Conservation (phyloP, 164 flowering plant genomes). For the Aristolochia fimbriata region DNA sequence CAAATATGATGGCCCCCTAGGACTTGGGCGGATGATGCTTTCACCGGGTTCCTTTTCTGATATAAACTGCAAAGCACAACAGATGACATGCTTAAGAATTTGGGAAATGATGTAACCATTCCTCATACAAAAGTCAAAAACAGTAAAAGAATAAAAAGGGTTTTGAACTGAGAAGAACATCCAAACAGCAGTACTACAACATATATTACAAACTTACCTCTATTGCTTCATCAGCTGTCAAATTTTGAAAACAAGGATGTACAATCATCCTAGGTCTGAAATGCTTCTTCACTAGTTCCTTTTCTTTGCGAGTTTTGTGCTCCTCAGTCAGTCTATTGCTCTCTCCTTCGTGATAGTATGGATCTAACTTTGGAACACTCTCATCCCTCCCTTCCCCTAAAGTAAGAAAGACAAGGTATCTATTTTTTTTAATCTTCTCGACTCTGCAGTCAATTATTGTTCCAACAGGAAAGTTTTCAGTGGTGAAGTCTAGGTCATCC, state of each 20-base stretch:
- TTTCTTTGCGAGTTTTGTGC: slow-evolving; percentile 75
- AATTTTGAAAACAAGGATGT: slow-evolving; percentile 89
- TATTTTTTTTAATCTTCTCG: slow-evolving; percentile 52
- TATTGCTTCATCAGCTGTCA: slow-evolving; percentile 84
- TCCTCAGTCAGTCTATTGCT: slow-evolving; percentile 40
- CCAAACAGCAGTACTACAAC: no score
- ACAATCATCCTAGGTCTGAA: slow-evolving; percentile 93
- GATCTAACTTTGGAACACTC: slow-evolving; percentile 31
- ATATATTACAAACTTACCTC: slow-evolving; percentile 33
- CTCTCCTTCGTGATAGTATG: slow-evolving; percentile 64
- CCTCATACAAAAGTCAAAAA: no score
- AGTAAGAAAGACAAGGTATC: slow-evolving; percentile 54
- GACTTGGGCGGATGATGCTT: slow-evolving; percentile 87
- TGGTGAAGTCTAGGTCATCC: slow-evolving; percentile 9
- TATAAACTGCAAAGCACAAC: slow-evolving; percentile 41
- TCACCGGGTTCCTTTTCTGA: slow-evolving; percentile 89
- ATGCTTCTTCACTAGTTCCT: slow-evolving; percentile 84
- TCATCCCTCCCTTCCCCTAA: no score
- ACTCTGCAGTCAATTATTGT: slow-evolving; percentile 71
- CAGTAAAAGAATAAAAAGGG: no score
- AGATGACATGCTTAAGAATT: not conserved
- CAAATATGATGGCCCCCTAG: slow-evolving; percentile 74
- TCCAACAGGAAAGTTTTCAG: slow-evolving; percentile 32
- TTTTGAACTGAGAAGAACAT: no score
- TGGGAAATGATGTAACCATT: no score